Evolutionary conservation across 805 yeast species (phyloP), one percentile per base, ranked within the genome.

Genomic region (Nakazawaea ernobii): DNA sequence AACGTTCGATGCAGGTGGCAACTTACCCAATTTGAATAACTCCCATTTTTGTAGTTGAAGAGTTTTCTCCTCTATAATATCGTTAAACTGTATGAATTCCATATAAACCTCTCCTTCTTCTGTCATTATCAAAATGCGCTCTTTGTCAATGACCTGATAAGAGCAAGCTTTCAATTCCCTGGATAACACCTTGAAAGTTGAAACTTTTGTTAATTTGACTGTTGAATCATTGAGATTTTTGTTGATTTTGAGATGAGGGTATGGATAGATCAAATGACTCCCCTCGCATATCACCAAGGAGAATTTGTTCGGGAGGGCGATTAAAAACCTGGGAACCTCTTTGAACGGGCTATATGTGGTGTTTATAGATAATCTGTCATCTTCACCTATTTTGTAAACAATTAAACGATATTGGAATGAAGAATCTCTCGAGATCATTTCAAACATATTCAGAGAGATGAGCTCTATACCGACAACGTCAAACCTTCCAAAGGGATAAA

Each of bases 131-230:
- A 48, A 10, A 13, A 40, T 14, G 24, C 51, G 15, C 6, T 27
- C 4, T 2, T 17, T 28, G 32, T 48, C 51, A 4, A 48, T 40
- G 6, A 39, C n/a, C 7, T 26, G 27, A 14, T 39, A 30, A 14
- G 50, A 44, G 17, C 11, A 8, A 10, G 43, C 13, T 6, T 29
- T 24, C 6, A 40, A 8, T 1, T 28, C 39, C 6, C 6, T 6
- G 6, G 9, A 14, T n/a, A 43, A 29, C 10, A 10, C n/a, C 24
- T 48, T 42, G 20, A 45, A 39, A 7, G 13, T 10, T 9, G 49
- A 46, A 24, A 46, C 49, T 35, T 32, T 35, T 28, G 49, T 46
- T 32, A 46, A 26, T 26, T 46, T 46, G 4, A 40, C 32, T 2
- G 35, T 15, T 8, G 14, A 10, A 17, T 35, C 35, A 3, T 3